These are phyloP conservation scores for Penicillium oxalicum DNA, from an alignment of 2,329 filamentous ascomycete species.

Conservation along the genomic window DNA sequence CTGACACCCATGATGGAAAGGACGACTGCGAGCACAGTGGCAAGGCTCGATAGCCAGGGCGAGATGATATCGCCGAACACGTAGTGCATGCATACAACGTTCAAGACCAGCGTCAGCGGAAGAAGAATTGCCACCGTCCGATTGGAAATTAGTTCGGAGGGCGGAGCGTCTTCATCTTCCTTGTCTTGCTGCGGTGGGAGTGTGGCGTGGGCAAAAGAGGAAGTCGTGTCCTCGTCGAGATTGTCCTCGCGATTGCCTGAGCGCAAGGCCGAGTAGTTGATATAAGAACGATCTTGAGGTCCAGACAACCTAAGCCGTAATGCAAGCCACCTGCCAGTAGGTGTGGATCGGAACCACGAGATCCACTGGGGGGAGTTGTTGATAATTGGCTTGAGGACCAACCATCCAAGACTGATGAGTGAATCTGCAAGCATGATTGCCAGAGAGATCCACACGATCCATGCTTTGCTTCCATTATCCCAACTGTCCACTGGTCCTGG, in stretches of 20 bases:
- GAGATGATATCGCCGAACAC: constrained; percentile 81
- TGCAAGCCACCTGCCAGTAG: constrained; percentile 23
- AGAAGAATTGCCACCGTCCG: constrained; percentile 70
- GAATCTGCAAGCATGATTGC: constrained; percentile 97
- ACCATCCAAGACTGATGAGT: constrained; percentile 76
- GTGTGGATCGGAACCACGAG: constrained; percentile 24
- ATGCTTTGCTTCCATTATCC: constrained; percentile 90
- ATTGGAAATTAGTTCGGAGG: constrained; percentile 71
- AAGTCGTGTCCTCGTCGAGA: not conserved
- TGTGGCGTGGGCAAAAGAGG: not conserved
- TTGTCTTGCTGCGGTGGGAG: constrained; percentile 24
- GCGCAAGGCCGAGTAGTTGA: constrained; percentile 28
- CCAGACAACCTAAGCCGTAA: constrained; percentile 11
- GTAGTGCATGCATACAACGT: constrained; percentile 71
- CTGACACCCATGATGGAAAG: constrained; percentile 60
- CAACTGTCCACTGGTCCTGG: constrained; percentile 80
- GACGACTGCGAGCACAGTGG: constrained; percentile 76
- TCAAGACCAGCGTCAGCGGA: constrained; percentile 68
- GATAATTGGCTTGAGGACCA: constrained; percentile 61
- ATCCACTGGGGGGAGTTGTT: constrained; percentile 39
- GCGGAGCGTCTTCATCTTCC: constrained; percentile 68
- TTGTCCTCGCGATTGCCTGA: constrained; percentile 8
- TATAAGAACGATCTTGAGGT: constrained; percentile 21
- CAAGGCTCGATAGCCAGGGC: constrained; percentile 65
- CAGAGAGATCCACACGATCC: constrained; percentile 95